A percentile compares a stretch with the other conserved stretches of the same genome.
Conservation (phyloP, 495 filamentous ascomycete species). For the Aspergillus diversus region DNA sequence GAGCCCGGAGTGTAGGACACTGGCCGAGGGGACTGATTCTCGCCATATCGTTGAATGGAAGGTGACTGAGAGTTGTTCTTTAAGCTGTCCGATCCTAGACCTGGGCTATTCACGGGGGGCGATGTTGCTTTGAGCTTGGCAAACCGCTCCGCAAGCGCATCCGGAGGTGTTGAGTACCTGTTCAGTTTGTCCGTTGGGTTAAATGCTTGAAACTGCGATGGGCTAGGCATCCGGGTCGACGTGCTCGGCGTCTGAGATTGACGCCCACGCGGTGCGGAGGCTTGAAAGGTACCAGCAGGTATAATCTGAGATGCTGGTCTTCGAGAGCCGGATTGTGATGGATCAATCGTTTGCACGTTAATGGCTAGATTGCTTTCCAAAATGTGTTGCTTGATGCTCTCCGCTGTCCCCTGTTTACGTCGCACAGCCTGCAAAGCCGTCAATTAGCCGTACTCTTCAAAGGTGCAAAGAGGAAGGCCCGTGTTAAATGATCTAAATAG, state of each 20-base stretch:
- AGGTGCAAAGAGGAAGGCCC: background rate
- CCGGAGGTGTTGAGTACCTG: constrained; percentile 33
- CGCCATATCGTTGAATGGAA: constrained; percentile 35
- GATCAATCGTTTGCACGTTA: constrained; percentile 36
- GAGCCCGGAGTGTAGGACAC: constrained; percentile 25
- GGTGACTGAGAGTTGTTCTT: constrained; percentile 38
- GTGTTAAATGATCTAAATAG: constrained; percentile 7
- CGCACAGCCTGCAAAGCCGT: constrained; percentile 37
- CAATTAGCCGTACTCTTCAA: constrained; percentile 14
- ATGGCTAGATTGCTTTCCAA: constrained; percentile 46
- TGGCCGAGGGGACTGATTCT: constrained; percentile 35
- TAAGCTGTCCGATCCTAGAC: constrained; percentile 14
- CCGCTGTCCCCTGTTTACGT: constrained; percentile 53
- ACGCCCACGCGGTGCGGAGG: constrained; percentile 27
- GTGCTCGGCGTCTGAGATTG: constrained; percentile 27
- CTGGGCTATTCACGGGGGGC: constrained; percentile 11
- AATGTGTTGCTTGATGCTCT: constrained; percentile 48
- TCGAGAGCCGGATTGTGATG: constrained; percentile 18
- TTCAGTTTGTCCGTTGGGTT: constrained; percentile 27
- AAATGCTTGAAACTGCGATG: constrained; percentile 40
- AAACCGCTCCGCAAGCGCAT: constrained; percentile 51
- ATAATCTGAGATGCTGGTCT: constrained; percentile 23
- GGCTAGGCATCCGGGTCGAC: constrained; percentile 47
- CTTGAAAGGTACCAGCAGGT: constrained; percentile 20
- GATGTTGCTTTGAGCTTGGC: constrained; percentile 43